A percentile compares a stretch with the other conserved stretches of the same genome.
Evolutionary conservation across 441 rosid species (phyloP).

Genomic region (Eutrema salsugineum): DNA sequence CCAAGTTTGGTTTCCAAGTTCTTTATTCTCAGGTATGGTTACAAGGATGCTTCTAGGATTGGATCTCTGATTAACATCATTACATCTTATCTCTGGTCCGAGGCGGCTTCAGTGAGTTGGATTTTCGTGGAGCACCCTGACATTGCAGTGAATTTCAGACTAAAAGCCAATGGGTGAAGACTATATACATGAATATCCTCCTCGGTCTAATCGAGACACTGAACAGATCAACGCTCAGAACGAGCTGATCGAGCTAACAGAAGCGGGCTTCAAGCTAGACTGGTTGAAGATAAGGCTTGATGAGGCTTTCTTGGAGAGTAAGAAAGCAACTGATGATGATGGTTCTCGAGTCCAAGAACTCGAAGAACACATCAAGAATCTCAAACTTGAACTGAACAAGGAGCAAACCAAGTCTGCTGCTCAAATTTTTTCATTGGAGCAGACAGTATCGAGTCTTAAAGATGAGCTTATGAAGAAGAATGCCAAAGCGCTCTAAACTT

Average conservation of each 20-base stretch:
- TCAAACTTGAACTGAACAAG: not conserved
- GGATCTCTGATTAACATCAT: not conserved
- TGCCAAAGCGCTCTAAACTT: not conserved
- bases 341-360: not conserved
- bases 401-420: not conserved
- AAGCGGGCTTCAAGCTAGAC: not conserved
- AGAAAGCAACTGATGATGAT: not conserved
- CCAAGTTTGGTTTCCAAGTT: not conserved
- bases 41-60: not conserved
- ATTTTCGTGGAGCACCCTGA: not conserved
- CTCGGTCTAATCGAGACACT: not conserved
- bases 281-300: slow-evolving; percentile 2
- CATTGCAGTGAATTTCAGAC: not conserved
- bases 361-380: not conserved
- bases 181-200: not conserved
- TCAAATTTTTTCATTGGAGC: not conserved
- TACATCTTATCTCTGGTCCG: not conserved
- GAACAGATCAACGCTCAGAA: not conserved
- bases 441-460: not conserved
- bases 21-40: not conserved
- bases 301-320: not conserved
- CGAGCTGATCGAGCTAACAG: not conserved
- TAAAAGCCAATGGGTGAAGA: not conserved
- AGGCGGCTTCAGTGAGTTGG: not conserved
- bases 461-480: not conserved